phyloP scores from a whole-genome alignment of 306 rosid species.

The Acacia confusa region DNA sequence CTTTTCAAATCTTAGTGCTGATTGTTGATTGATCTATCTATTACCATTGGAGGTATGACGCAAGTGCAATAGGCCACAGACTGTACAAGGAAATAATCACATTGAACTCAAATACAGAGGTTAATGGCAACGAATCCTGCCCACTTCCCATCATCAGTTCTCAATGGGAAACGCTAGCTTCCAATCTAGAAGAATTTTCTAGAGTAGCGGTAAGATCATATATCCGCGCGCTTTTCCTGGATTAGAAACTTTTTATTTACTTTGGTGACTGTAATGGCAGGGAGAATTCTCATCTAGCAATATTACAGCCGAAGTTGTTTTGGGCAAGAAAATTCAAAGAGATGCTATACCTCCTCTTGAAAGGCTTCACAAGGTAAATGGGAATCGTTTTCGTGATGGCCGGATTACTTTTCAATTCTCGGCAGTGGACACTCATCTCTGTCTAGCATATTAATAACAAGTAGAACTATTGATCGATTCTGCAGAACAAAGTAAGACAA shows the following conservation, averaged over 20 bases:
- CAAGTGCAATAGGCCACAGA: slow-evolving; percentile 63
- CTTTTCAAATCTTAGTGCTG: slow-evolving; percentile 9
- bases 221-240: not conserved
- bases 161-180: slow-evolving; percentile 87
- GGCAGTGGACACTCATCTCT: slow-evolving; percentile 11
- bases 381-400: slow-evolving; percentile 10
- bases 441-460: slow-evolving; percentile 9
- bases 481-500: slow-evolving; percentile 64
- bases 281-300: slow-evolving; percentile 36
- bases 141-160: slow-evolving; percentile 45
- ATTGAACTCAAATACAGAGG: slow-evolving; percentile 42
- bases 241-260: slow-evolving; percentile 17
- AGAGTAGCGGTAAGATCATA: slow-evolving; percentile 54
- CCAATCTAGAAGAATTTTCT: slow-evolving; percentile 58
- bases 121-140: slow-evolving; percentile 33
- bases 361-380: slow-evolving; percentile 59
- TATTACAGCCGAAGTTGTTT: slow-evolving; percentile 27
- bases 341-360: slow-evolving; percentile 75
- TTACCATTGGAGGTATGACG: slow-evolving; percentile 72
- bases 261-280: slow-evolving; percentile 52
- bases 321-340: slow-evolving; percentile 54
- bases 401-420: not conserved
- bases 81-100: slow-evolving; percentile 41
- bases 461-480: slow-evolving; percentile 13
- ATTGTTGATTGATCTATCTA: slow-evolving; percentile 24